These are phyloP conservation scores for Vigna hirtella DNA, from an alignment of 306 rosid genomes.

Conservation along the genomic window DNA sequence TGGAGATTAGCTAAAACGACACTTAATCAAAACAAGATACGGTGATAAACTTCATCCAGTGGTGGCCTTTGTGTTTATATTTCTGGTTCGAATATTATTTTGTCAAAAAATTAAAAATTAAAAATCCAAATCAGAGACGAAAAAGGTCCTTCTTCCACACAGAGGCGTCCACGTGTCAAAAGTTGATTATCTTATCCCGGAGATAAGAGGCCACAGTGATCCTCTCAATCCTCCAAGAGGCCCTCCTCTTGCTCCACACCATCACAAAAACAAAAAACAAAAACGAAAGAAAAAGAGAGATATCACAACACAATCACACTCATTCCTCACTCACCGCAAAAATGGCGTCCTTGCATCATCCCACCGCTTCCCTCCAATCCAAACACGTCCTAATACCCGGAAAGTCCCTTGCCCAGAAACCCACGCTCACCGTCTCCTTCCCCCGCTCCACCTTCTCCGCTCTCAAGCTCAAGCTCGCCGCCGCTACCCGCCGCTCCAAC, in stretches of 20 bases:
- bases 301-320: neutral
- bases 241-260: neutral
- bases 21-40: no score
- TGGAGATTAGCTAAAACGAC: no score
- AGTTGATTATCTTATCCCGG: slow-evolving; percentile 46
- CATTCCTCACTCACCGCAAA: neutral
- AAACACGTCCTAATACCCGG: slow-evolving; percentile 52
- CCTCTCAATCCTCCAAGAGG: slow-evolving; percentile 22
- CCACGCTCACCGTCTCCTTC: slow-evolving; percentile 59
- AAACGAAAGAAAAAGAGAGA: neutral
- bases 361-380: slow-evolving; percentile 68
- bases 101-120: neutral
- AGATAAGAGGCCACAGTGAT: slow-evolving; percentile 43
- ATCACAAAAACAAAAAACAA: neutral
- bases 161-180: slow-evolving; percentile 49
- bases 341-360: slow-evolving; percentile 83
- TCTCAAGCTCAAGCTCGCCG: slow-evolving; percentile 45
- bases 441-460: slow-evolving; percentile 51
- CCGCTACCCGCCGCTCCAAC: slow-evolving; percentile 46
- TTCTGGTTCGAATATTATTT: neutral
- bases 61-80: neutral
- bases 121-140: neutral
- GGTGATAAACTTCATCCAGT: neutral
- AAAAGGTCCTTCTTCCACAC: neutral
- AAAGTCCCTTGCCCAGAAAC: slow-evolving; percentile 45